Base-by-base conservation (phyloP, 78 protist species). In the Cavenderia fasciculata region DNA sequence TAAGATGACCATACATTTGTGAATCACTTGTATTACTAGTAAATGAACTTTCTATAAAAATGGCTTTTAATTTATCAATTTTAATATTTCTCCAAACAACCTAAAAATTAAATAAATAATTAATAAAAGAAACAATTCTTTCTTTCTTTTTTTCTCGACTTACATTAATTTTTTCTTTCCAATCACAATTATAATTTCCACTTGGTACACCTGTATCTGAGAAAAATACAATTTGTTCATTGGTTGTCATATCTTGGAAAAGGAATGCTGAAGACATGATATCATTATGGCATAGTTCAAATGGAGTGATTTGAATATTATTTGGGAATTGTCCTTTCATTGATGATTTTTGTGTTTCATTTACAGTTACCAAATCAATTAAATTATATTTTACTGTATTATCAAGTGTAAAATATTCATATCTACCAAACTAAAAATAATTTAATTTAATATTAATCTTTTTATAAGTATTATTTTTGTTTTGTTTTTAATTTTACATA, bases 121-220 rank as follows among this genome's bases (percentile, higher is more conserved):
- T n/a, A n/a, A n/a, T n/a, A n/a, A n/a, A n/a, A n/a, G n/a, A n/a
- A n/a, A n/a, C n/a, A n/a, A n/a, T n/a, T n/a, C n/a, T n/a, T n/a
- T n/a, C n/a, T n/a, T n/a, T n/a, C n/a, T n/a, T n/a, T n/a, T n/a
- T n/a, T n/a, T n/a, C n/a, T 49, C 14, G 12, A 49, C 54, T 49
- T 49, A 49, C 54, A 18, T 14, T 49, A 18, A 75, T 75, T 59
- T 44, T 75, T 38, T 63, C 51, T 75, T 59, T 44, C 69, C 71
- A 75, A 59, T 59, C 85, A 59, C 85, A 75, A 46, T 10, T 49
- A 14, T 6, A 14, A 34, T 66, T 43, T 34, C 12, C 44, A 2
- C 51, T 31, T 59, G 85, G 85, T n/a, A 75, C 71, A 75, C 85
- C 85, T 6, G 85, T 75, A 44, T 75, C 85, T 41, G 72, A 59